These are phyloP conservation scores for Medicago arabica DNA, from an alignment of 306 rosid genomes.

Conservation along the genomic window DNA sequence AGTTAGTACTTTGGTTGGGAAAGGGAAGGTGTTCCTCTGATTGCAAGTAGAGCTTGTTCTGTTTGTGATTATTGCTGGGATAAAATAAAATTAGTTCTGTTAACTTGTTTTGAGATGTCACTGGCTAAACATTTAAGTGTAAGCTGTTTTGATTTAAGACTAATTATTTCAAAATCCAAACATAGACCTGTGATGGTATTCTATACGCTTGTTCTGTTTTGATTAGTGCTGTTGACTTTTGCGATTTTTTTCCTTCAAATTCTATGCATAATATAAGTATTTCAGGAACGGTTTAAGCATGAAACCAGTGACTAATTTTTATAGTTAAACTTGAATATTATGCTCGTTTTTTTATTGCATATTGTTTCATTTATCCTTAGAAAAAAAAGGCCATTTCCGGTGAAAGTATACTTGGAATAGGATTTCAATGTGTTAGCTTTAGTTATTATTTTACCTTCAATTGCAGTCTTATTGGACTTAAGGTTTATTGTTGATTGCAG, in stretches of 20 bases:
- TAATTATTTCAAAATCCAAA: not conserved
- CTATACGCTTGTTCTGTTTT: not conserved
- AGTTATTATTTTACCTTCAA: not conserved
- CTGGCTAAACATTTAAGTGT: not conserved
- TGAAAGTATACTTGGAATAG: not conserved
- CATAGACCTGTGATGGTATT: not conserved
- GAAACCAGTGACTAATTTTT: not conserved
- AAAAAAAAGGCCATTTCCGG: not conserved
- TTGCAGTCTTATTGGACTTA: not conserved
- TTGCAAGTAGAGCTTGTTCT: not conserved
- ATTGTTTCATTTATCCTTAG: not conserved
- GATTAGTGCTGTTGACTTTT: not conserved
- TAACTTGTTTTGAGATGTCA: not conserved
- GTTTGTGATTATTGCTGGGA: not conserved
- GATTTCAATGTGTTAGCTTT: not conserved
- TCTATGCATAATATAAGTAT: not conserved
- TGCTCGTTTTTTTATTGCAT: not conserved
- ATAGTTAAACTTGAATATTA: not conserved
- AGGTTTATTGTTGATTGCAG: slow-evolving; percentile 46
- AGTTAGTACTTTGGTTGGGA: not conserved
- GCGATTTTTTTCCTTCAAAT: not conserved
- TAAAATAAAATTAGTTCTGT: not conserved
- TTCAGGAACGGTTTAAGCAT: not conserved
- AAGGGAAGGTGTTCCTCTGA: not conserved
- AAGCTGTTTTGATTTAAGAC: not conserved